Evolutionary conservation across 2,329 filamentous ascomycete genomes (phyloP).

Genomic region (Cladophialophora yegresii): DNA sequence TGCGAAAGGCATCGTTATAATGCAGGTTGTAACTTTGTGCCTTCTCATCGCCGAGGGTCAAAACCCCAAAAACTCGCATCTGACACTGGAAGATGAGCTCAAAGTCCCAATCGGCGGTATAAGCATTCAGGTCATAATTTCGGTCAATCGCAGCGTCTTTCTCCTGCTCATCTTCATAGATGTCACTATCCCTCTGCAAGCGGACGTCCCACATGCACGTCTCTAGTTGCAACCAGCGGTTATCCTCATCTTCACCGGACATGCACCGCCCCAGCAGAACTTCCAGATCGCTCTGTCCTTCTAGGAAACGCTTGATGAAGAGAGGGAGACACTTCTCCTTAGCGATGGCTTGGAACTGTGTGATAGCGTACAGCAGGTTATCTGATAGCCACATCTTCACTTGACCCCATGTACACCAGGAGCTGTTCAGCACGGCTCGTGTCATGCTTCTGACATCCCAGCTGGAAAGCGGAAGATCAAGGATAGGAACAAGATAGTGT

Average conservation of each 20-base stretch:
- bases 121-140: not conserved
- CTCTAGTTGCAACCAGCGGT: constrained; percentile 3
- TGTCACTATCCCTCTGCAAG: not conserved
- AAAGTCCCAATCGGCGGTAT: constrained; percentile 6
- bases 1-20: not conserved
- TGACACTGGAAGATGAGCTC: constrained; percentile 16
- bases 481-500: constrained; percentile 13
- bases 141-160: not conserved
- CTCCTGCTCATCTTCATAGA: not conserved
- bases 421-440: constrained; percentile 12
- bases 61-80: constrained; percentile 13
- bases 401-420: constrained; percentile 19
- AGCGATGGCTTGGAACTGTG: not conserved
- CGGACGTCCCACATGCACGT: constrained; percentile 9
- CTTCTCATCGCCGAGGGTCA: constrained; percentile 16
- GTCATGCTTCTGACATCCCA: constrained; percentile 21
- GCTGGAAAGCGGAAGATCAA: constrained; percentile 6
- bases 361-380: constrained; percentile 1
- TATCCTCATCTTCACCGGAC: constrained; percentile 5
- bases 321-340: not conserved
- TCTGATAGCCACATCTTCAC: constrained; percentile 10
- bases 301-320: not conserved
- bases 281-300: not conserved
- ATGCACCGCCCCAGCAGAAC: not conserved
- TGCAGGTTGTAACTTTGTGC: not conserved